Evolutionary conservation across 352 stramenopile species (phyloP).

Genomic region (Sclerospora graminicola): DNA sequence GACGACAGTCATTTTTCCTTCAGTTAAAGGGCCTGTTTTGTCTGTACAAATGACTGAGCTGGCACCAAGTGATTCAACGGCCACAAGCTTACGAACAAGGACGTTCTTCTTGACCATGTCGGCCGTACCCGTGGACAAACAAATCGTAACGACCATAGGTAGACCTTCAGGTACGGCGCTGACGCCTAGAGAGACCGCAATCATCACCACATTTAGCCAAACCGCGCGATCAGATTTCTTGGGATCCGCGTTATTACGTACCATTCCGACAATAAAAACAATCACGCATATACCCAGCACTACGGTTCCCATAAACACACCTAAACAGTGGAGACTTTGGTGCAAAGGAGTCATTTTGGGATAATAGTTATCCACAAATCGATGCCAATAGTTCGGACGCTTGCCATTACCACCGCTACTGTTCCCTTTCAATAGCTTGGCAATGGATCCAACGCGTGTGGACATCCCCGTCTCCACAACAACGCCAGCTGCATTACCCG

Average conservation of each 20-base stretch:
- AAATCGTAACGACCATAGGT: slow-evolving; percentile 72
- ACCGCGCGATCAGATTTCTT: slow-evolving; percentile 79
- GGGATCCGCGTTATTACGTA: slow-evolving; percentile 42
- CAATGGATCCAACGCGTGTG: slow-evolving; percentile 56
- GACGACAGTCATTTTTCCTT: slow-evolving; percentile 71
- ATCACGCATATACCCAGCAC: slow-evolving; percentile 87
- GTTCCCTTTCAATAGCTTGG: slow-evolving; percentile 33
- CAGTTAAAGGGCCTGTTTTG: slow-evolving; percentile 92
- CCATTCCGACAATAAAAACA: slow-evolving; percentile 86
- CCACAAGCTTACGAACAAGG: slow-evolving; percentile 75
- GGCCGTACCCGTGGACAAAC: slow-evolving; percentile 51
- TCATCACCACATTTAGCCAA: slow-evolving; percentile 90
- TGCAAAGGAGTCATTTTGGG: slow-evolving; percentile 86
- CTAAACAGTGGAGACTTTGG: slow-evolving; percentile 89
- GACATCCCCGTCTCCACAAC: slow-evolving; percentile 57
- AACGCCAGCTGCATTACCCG: slow-evolving; percentile 45
- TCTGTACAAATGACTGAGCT: slow-evolving; percentile 89
- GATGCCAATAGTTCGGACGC: slow-evolving; percentile 37
- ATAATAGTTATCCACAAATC: slow-evolving; percentile 53
- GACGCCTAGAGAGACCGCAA: slow-evolving; percentile 84
- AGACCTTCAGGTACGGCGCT: slow-evolving; percentile 68
- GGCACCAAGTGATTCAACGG: slow-evolving; percentile 77
- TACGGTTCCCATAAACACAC: slow-evolving; percentile 85
- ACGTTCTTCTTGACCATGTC: slow-evolving; percentile 79
- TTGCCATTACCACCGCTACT: slow-evolving; percentile 10